Conservation (phyloP, 2,329 filamentous ascomycete genomes). For the Aspergillus calidoustus region DNA sequence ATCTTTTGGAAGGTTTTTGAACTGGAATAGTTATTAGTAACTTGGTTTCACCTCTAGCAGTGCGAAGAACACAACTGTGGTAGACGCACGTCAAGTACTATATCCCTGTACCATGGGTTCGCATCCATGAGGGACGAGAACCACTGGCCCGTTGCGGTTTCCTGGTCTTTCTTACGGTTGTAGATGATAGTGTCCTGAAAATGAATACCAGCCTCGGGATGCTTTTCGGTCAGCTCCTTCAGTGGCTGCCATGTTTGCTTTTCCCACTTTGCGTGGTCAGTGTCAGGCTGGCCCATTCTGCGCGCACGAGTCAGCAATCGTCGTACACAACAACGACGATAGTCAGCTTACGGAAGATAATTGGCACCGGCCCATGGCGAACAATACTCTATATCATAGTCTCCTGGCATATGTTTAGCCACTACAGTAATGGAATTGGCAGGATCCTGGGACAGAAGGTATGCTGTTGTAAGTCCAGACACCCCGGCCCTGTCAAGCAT, state of each 20-base stretch:
- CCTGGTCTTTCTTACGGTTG: slow-evolving; percentile 67
- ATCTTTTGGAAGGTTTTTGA: slow-evolving; percentile 60
- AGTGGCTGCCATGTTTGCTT: slow-evolving; percentile 68
- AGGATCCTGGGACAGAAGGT: slow-evolving; percentile 62
- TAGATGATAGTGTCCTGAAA: slow-evolving; percentile 69
- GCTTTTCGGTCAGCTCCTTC: slow-evolving; percentile 62
- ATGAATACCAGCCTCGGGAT: slow-evolving; percentile 79
- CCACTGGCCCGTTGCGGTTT: slow-evolving; percentile 58
- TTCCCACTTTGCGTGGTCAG: slow-evolving; percentile 58
- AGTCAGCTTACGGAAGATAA: slow-evolving; percentile 66
- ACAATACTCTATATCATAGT: slow-evolving; percentile 89
- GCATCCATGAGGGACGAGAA: slow-evolving; percentile 69
- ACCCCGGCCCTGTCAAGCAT: slow-evolving; percentile 61
- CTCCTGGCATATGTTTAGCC: slow-evolving; percentile 90
- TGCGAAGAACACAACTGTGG: not conserved
- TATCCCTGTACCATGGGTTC: slow-evolving; percentile 73
- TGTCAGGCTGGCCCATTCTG: slow-evolving; percentile 47
- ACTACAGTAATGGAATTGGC: slow-evolving; percentile 69
- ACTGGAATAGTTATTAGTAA: slow-evolving; percentile 47
- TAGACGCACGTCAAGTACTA: slow-evolving; percentile 67
- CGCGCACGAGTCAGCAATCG: not conserved
- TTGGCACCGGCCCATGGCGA: slow-evolving; percentile 90
- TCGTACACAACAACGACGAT: not conserved
- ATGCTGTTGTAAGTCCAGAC: slow-evolving; percentile 67
- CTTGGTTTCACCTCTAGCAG: not conserved